Percentiles rank a stretch among this genome's conserved stretches.
These are phyloP conservation scores for Pythium chondricola DNA, from an alignment of 352 stramenopile genomes.

Conservation along the genomic window DNA sequence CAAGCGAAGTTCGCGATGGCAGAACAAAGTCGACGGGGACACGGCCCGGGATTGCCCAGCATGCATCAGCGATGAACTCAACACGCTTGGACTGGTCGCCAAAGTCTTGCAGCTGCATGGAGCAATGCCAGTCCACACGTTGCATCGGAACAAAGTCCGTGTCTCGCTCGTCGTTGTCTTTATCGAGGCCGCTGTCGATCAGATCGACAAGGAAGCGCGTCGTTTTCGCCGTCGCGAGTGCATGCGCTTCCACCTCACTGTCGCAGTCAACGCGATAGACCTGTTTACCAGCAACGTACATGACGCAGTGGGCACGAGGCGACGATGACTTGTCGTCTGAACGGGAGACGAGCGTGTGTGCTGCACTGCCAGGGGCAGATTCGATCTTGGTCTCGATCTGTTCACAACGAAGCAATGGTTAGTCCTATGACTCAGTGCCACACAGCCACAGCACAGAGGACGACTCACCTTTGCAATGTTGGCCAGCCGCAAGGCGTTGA, in stretches of 20 bases:
- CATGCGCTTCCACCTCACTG: constrained; percentile 39
- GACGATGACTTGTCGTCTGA: too few relatives aligned
- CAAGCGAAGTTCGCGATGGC: constrained; percentile 24
- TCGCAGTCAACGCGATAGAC: constrained; percentile 45
- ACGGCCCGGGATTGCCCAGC: constrained; percentile 35
- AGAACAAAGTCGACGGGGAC: constrained; percentile 25
- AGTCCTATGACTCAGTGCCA: too few relatives aligned
- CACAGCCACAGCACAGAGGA: too few relatives aligned
- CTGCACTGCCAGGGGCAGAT: too few relatives aligned
- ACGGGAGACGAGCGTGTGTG: too few relatives aligned
- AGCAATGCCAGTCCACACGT: constrained; percentile 39
- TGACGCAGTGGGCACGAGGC: constrained; percentile 8
- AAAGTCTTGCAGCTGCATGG: constrained; percentile 44
- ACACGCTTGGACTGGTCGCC: constrained; percentile 28
- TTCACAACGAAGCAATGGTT: too few relatives aligned
- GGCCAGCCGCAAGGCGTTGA: constrained; percentile 51
- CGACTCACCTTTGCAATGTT: constrained; percentile 64
- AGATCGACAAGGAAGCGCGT: constrained; percentile 65
- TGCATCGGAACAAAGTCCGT: constrained; percentile 8
- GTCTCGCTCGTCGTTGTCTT: constrained; percentile 26
- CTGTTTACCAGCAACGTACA: constrained; percentile 39
- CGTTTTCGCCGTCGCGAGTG: constrained; percentile 39
- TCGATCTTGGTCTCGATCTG: constrained; percentile 10
- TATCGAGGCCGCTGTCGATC: constrained; percentile 59
- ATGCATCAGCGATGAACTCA: constrained; percentile 54